Percentiles rank a stretch among this genome's conserved stretches.
Evolutionary conservation across 129 eudicot genomes (phyloP).

Genomic region (Daucus carota): DH1_v3.0 NC_030384.2:28383501-28384000

Average conservation of each 20-base stretch:
- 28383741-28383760: constrained; percentile 66
- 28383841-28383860: constrained; percentile 33
- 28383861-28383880: constrained; percentile 37
- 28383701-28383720: neutral
- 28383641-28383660: constrained; percentile 53
- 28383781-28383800: constrained; percentile 39
- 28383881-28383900: constrained; percentile 37
- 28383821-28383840: constrained; percentile 27
- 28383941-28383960: constrained; percentile 15
- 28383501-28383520: neutral
- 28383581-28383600: constrained; percentile 73
- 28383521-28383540: constrained; percentile 17
- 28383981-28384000: neutral
- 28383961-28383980: neutral
- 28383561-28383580: constrained; percentile 65
- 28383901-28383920: constrained; percentile 47
- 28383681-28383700: neutral
- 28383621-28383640: constrained; percentile 65
- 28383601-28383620: constrained; percentile 70
- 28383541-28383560: constrained; percentile 92
- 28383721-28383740: constrained; percentile 43
- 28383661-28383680: neutral
- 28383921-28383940: constrained; percentile 47
- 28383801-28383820: constrained; percentile 32
- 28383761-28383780: constrained; percentile 42